phyloP scores from a whole-genome alignment of 176 grass and related monocot species.

The Oryza nivara region DNA sequence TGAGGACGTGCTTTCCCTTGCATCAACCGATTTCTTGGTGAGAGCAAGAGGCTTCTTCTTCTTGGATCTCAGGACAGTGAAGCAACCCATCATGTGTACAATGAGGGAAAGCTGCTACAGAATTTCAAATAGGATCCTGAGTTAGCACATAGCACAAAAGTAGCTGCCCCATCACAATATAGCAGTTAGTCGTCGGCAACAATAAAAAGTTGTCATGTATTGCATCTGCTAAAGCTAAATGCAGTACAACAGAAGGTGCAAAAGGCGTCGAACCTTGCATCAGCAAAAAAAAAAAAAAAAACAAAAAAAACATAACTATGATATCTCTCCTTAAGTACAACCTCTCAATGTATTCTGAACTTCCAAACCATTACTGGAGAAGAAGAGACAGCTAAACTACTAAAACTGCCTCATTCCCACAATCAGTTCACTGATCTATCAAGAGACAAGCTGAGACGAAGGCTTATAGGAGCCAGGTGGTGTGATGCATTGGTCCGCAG shows the following conservation, averaged over 20 bases:
- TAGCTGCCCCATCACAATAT: neutral
- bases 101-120: constrained; percentile 15
- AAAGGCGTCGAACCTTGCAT: constrained; percentile 14
- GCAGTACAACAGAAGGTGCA: neutral
- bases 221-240: constrained; percentile 33
- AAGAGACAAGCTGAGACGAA: neutral
- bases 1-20: constrained; percentile 57
- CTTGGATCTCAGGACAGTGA: constrained; percentile 76
- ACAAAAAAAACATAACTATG: neutral
- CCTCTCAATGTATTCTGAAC: constrained; percentile 15
- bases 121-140: constrained; percentile 3
- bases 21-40: constrained; percentile 44
- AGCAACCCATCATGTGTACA: constrained; percentile 82
- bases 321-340: constrained; percentile 5
- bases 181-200: constrained; percentile 12
- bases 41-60: constrained; percentile 66
- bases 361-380: neutral
- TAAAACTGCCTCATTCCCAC: neutral
- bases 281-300: neutral
- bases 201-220: constrained; percentile 23
- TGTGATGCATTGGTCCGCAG: constrained; percentile 26
- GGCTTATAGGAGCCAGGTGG: neutral
- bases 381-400: neutral
- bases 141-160: constrained; percentile 30
- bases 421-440: constrained; percentile 7